These are phyloP conservation scores for Globisporangium middletonii DNA, from an alignment of 352 stramenopile species.

Conservation along the genomic window DNA sequence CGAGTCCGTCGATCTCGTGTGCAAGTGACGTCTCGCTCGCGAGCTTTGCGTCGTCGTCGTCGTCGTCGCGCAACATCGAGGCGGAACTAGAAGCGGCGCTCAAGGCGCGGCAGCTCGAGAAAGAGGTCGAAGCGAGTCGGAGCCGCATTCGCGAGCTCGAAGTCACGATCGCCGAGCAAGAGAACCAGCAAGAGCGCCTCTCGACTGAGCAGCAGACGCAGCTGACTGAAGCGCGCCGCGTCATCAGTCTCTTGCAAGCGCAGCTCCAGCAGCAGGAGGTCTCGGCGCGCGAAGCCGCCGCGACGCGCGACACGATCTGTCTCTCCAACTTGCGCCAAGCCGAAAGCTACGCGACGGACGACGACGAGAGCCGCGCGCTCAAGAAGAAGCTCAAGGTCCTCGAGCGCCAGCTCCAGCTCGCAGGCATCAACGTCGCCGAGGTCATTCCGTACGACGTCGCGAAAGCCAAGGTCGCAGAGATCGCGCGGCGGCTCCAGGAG, in stretches of 20 bases:
- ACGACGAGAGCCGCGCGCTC: slow-evolving; percentile 46
- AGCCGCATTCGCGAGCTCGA: slow-evolving; percentile 56
- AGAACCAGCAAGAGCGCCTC: slow-evolving; percentile 47
- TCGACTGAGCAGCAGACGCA: slow-evolving; percentile 54
- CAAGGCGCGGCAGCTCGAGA: slow-evolving; percentile 53
- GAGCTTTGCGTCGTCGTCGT: slow-evolving; percentile 10
- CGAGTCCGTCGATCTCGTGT: slow-evolving; percentile 24
- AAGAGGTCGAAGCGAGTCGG: slow-evolving; percentile 61
- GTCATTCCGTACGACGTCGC: slow-evolving; percentile 87
- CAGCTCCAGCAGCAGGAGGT: slow-evolving; percentile 54
- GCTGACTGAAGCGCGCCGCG: slow-evolving; percentile 42
- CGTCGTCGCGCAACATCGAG: slow-evolving; percentile 28
- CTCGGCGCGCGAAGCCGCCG: slow-evolving; percentile 37
- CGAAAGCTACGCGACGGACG: slow-evolving; percentile 21
- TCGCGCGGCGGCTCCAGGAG: slow-evolving; percentile 76
- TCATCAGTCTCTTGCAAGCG: slow-evolving; percentile 51
- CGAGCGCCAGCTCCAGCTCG: slow-evolving; percentile 66
- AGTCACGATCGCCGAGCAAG: slow-evolving; percentile 41
- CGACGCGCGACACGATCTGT: slow-evolving; percentile 55
- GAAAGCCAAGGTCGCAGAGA: slow-evolving; percentile 66
- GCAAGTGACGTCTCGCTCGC: slow-evolving; percentile 12
- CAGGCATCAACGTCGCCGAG: slow-evolving; percentile 78
- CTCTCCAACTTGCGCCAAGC: slow-evolving; percentile 37
- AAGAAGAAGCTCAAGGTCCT: slow-evolving; percentile 68
- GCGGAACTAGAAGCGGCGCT: slow-evolving; percentile 60